Evolutionary conservation across 1,139 yeast genomes (phyloP), one percentile per base, ranked within the genome.

Genomic region (Kodamaea derodonti): DNA sequence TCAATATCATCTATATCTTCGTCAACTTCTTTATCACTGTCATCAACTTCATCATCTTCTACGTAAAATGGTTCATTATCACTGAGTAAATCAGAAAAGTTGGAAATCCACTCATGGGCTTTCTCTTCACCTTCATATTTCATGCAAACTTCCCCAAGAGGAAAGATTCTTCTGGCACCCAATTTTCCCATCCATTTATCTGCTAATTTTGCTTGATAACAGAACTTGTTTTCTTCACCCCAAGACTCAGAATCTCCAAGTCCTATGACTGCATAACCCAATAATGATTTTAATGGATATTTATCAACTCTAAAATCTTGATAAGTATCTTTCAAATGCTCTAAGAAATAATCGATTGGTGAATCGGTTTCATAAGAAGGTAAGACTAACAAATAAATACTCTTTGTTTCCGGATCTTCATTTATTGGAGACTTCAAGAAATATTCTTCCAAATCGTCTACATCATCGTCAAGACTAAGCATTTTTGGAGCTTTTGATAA

Each of bases 331-430:
- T 76, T 71, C 47, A 88, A 66, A 34, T 85, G 81, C 51, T 86
- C 95, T 39, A 88, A 65, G 56, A 87, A 87, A 53, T 80, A 88
- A 57, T 88, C 97, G 31, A 90, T 72, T 9, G 97, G 96, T 2
- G 95, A 84, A 57, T 88, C 97, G 0, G 90, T 84, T 48, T 87
- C 97, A 54, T 88, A 88, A 0, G 96, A 86, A 2, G 97, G 97
- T 20, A 88, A 66, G 12, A 88, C 86, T 43, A 88, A 49, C 16
- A 90, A 54, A 50, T 86, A 88, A n/a, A 85, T 62, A 29, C 77
- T 67, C 36, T 66, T 63, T 10, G 49, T 43, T 20, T 45, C 49
- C 12, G 27, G 29, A 25, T 68, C 62, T 6, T 60, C 61, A 20
- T 58, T 51, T 6, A 54, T 46, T 6, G 87, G 85, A 11, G 82